phyloP scores from a whole-genome alignment of 2,329 filamentous ascomycete species.

The Pseudogymnoascus verrucosus region DNA sequence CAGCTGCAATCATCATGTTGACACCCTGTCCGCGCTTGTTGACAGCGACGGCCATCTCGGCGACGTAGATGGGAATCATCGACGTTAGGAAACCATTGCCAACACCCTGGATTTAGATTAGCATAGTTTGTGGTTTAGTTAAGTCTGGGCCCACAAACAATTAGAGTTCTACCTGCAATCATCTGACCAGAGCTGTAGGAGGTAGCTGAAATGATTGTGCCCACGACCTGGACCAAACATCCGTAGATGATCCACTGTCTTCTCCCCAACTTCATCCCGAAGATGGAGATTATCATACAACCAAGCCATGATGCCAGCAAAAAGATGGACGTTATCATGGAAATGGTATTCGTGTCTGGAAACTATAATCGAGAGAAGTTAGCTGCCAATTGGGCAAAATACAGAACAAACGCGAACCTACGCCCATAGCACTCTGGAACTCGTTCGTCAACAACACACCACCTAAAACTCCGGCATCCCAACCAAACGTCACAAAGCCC shows the following conservation, averaged over 20 bases:
- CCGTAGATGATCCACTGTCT: slow-evolving; percentile 9
- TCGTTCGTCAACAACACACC: slow-evolving; percentile 25
- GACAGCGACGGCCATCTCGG: slow-evolving; percentile 25
- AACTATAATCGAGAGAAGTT: slow-evolving; percentile 14
- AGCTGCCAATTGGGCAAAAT: not conserved
- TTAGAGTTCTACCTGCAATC: slow-evolving; percentile 24
- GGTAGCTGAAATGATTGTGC: slow-evolving; percentile 25
- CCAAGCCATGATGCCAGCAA: slow-evolving; percentile 26
- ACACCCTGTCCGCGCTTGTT: slow-evolving; percentile 24
- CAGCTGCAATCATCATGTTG: slow-evolving; percentile 25
- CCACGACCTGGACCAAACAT: slow-evolving; percentile 24
- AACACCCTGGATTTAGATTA: slow-evolving; percentile 21
- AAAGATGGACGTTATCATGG: slow-evolving; percentile 27
- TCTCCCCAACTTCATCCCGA: slow-evolving; percentile 5
- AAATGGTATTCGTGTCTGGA: slow-evolving; percentile 21
- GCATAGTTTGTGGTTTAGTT: not conserved
- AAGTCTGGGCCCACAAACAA: slow-evolving; percentile 18
- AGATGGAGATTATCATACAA: slow-evolving; percentile 10
- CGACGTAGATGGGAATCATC: slow-evolving; percentile 26
- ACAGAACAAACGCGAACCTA: slow-evolving; percentile 12
- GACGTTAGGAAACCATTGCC: slow-evolving; percentile 28
- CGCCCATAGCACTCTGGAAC: slow-evolving; percentile 27
- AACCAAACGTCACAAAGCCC: slow-evolving; percentile 30
- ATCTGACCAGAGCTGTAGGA: slow-evolving; percentile 25
- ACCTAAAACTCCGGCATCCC: slow-evolving; percentile 30